Evolutionary conservation across 2,329 filamentous ascomycete species (phyloP).

Genomic region (Aspergillus sp.): DNA sequence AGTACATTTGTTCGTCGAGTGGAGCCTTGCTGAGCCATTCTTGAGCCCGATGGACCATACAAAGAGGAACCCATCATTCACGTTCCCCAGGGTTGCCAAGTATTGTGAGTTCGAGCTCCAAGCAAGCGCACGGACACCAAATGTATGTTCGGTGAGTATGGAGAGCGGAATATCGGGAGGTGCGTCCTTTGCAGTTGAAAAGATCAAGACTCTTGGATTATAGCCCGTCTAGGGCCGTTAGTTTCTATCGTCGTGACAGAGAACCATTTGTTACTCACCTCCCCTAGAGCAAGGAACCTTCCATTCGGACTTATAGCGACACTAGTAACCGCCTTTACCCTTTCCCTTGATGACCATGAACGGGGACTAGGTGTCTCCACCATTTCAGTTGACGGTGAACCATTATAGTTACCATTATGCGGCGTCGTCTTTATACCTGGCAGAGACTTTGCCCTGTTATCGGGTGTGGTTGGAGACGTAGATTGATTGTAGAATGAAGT

Average conservation of each 20-base stretch:
- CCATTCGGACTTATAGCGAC: conserved; percentile 85
- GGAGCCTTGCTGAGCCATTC: conserved; percentile 73
- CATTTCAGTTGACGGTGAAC: conserved; percentile 52
- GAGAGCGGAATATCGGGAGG: conserved; percentile 80
- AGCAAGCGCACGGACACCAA: conserved; percentile 82
- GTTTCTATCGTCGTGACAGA: conserved; percentile 7
- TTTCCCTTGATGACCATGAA: conserved; percentile 84
- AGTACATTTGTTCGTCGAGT: conserved; percentile 90
- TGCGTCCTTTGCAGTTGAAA: conserved; percentile 72
- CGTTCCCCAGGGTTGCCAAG: conserved; percentile 81
- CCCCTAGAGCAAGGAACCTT: conserved; percentile 84
- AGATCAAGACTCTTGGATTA: conserved; percentile 85
- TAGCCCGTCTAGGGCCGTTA: conserved; percentile 70
- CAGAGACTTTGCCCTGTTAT: conserved; percentile 60
- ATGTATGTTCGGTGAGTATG: conserved; percentile 83
- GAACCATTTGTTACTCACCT: conserved; percentile 50
- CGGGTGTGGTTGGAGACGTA: conserved; percentile 57
- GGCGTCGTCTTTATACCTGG: conserved; percentile 51
- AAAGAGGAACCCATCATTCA: conserved; percentile 92
- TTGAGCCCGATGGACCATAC: conserved; percentile 85
- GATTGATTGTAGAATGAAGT: conserved; percentile 53
- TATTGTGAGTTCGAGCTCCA: conserved; percentile 87
- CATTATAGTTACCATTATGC: conserved; percentile 42
- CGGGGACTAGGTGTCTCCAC: conserved; percentile 63
- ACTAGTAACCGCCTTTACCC: conserved; percentile 91